Conservation (phyloP, 441 rosid genomes). For the Populus trichocarpa region DNA sequence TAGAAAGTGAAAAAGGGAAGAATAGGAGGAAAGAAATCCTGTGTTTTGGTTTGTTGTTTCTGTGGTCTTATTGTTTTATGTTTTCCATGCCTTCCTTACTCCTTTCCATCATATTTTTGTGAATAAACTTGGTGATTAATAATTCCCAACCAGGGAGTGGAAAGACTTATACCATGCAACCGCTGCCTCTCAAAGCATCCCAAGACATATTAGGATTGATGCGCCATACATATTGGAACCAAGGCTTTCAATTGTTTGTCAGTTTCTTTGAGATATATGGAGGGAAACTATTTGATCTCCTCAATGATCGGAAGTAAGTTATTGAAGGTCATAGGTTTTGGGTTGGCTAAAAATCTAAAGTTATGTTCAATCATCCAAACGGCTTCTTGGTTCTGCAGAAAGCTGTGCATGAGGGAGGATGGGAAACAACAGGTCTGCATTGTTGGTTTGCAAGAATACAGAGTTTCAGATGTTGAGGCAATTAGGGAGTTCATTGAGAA, state of each 20-base stretch:
- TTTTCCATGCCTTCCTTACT: background rate
- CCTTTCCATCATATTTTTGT: background rate
- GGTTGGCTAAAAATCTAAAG: background rate
- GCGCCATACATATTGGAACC: constrained; percentile 67
- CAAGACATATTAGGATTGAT: constrained; percentile 75
- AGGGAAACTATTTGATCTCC: constrained; percentile 86
- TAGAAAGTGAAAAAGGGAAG: background rate
- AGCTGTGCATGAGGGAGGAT: constrained; percentile 95
- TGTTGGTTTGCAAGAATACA: constrained; percentile 86
- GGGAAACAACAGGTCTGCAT: constrained; percentile 96
- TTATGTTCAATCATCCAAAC: constrained; percentile 2
- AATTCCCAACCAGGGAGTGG: constrained; percentile 66
- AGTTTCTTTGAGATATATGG: constrained; percentile 93
- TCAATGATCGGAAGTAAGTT: constrained; percentile 85
- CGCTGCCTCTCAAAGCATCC: constrained; percentile 84
- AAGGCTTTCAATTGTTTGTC: constrained; percentile 77
- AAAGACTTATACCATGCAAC: constrained; percentile 90
- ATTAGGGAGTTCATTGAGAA: constrained; percentile 83
- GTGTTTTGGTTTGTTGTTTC: background rate
- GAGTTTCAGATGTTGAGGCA: constrained; percentile 73
- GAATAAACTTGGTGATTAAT: constrained; percentile 6
- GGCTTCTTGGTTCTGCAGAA: constrained; percentile 36
- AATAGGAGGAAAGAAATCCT: background rate
- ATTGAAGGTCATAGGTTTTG: constrained; percentile 10
- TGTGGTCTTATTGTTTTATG: background rate